These are phyloP conservation scores for Syncephalis fuscata DNA, from an alignment of 371 early-diverging fungal genomes.

Conservation along the genomic window DNA sequence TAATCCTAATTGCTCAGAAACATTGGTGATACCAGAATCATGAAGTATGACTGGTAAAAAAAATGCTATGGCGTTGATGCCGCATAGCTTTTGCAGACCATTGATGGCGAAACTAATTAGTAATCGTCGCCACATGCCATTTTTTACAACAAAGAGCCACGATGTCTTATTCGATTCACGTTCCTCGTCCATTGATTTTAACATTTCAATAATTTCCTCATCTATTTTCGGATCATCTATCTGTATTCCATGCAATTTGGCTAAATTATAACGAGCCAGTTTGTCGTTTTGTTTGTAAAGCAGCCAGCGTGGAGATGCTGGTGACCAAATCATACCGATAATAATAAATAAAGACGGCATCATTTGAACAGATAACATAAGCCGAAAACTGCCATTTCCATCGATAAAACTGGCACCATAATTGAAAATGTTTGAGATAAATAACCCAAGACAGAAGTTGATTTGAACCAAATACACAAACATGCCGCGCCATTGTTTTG, in stretches of 20 bases:
- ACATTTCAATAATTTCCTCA: constrained; percentile 56
- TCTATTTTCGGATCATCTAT: constrained; percentile 30
- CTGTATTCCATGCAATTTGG: not conserved
- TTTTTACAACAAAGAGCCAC: constrained; percentile 50
- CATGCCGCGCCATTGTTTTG: constrained; percentile 72
- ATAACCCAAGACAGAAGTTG: constrained; percentile 44
- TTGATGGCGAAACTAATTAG: constrained; percentile 49
- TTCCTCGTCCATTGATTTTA: constrained; percentile 43
- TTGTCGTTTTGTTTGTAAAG: constrained; percentile 27
- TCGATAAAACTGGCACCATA: not conserved
- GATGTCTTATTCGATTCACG: constrained; percentile 36
- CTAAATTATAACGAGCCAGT: not conserved
- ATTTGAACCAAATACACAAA: constrained; percentile 80
- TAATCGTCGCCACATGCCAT: constrained; percentile 35
- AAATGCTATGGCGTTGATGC: constrained; percentile 60
- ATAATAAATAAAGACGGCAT: constrained; percentile 39
- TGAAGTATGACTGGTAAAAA: constrained; percentile 51
- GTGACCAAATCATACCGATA: constrained; percentile 53
- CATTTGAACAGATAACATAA: constrained; percentile 66
- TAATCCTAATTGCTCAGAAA: constrained; percentile 37
- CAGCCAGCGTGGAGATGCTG: constrained; percentile 87
- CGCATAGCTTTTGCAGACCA: constrained; percentile 51
- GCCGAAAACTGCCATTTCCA: constrained; percentile 35
- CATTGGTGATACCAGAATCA: constrained; percentile 34
- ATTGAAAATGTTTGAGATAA: not conserved